A percentile compares a stretch with the other conserved stretches of the same genome.
Evolutionary conservation across 2,329 filamentous ascomycete species (phyloP).

Genomic region (Ophiostoma ulmi): DNA sequence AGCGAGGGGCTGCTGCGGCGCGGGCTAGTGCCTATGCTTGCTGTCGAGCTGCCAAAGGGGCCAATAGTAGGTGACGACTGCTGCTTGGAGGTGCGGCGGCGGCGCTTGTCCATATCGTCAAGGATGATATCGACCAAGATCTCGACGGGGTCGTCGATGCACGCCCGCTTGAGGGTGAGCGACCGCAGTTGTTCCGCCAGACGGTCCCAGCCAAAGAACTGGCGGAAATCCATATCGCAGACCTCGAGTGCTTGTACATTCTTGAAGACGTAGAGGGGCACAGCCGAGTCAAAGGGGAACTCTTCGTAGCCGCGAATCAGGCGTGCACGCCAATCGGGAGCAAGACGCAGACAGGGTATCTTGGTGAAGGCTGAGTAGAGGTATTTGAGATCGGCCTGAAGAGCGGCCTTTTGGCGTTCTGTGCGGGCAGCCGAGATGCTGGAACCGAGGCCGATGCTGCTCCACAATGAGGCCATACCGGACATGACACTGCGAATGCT

Average conservation of each 20-base stretch:
- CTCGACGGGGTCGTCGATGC: slow-evolving; percentile 84
- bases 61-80: slow-evolving; percentile 74
- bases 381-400: slow-evolving; percentile 87
- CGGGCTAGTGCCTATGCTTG: slow-evolving; percentile 43
- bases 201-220: slow-evolving; percentile 96
- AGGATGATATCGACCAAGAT: slow-evolving; percentile 88
- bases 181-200: slow-evolving; percentile 87
- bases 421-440: slow-evolving; percentile 75
- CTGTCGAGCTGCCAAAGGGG: slow-evolving; percentile 34
- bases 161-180: slow-evolving; percentile 79
- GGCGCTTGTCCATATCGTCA: slow-evolving; percentile 91
- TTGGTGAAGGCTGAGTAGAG: slow-evolving; percentile 98
- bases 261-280: slow-evolving; percentile 95
- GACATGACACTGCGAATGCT: slow-evolving; percentile 98
- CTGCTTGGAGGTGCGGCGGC: slow-evolving; percentile 79
- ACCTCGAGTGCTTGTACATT: slow-evolving; percentile 92
- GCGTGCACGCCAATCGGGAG: slow-evolving; percentile 87
- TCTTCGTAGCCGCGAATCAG: slow-evolving; percentile 92
- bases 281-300: slow-evolving; percentile 95
- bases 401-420: slow-evolving; percentile 81
- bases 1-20: slow-evolving; percentile 61
- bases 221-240: slow-evolving; percentile 89
- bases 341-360: slow-evolving; percentile 82
- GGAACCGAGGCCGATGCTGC: slow-evolving; percentile 75
- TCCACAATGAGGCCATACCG: slow-evolving; percentile 90